A percentile compares a stretch with the other conserved stretches of the same genome.
phyloP scores from a whole-genome alignment of 1,284 basidiomycete species.

The Flammula alnicola region DNA sequence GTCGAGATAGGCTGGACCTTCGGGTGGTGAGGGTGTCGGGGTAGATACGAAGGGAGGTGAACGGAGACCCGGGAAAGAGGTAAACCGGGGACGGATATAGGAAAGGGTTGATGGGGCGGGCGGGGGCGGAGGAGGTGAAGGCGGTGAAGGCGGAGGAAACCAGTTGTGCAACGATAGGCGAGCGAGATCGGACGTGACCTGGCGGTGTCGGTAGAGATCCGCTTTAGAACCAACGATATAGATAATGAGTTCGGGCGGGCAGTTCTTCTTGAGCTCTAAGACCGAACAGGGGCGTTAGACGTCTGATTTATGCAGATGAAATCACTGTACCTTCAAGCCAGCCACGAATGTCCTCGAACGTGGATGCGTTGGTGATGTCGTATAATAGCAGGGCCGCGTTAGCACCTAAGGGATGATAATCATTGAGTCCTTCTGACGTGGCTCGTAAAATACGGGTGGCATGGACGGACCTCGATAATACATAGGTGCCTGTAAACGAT shows the following conservation, averaged over 20 bases:
- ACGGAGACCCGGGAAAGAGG: constrained; percentile 76
- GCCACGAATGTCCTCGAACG: constrained; percentile 89
- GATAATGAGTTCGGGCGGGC: constrained; percentile 82
- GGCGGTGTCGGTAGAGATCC: constrained; percentile 72
- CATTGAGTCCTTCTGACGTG: constrained; percentile 23
- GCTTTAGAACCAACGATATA: constrained; percentile 92
- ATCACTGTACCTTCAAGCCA: constrained; percentile 83
- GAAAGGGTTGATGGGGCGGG: constrained; percentile 71
- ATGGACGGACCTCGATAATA: constrained; percentile 82
- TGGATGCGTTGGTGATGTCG: constrained; percentile 92
- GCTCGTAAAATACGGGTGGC: constrained; percentile 13
- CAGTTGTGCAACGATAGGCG: constrained; percentile 80
- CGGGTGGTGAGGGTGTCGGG: constrained; percentile 43
- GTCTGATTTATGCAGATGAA: constrained; percentile 24
- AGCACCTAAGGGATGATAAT: constrained; percentile 55
- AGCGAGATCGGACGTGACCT: constrained; percentile 81
- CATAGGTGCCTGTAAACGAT: constrained; percentile 98
- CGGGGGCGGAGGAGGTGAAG: constrained; percentile 64
- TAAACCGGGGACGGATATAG: constrained; percentile 85
- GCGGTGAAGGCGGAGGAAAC: constrained; percentile 78
- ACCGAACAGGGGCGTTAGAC: constrained; percentile 24
- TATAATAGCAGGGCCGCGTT: constrained; percentile 96
- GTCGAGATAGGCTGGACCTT: constrained; percentile 58
- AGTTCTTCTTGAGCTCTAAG: constrained; percentile 88
- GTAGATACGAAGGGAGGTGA: constrained; percentile 52